phyloP scores from a whole-genome alignment of 371 early-diverging fungal species.

The Blakeslea trispora region DNA sequence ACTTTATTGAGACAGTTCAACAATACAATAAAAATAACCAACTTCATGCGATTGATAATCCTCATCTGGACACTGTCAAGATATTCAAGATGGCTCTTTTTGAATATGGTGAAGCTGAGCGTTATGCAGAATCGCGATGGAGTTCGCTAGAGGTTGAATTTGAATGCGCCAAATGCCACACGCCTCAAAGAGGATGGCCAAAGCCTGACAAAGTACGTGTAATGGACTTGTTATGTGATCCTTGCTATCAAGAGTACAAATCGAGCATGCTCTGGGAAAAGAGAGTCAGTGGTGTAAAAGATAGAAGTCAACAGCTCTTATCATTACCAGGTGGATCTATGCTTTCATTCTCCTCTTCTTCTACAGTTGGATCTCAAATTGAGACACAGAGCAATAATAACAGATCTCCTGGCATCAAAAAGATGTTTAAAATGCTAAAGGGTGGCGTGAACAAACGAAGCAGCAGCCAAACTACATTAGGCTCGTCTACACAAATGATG shows the following conservation, averaged over 20 bases:
- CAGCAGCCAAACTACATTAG: constrained; percentile 2
- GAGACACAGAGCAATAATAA: not conserved
- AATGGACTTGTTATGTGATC: constrained; percentile 32
- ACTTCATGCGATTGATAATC: constrained; percentile 5
- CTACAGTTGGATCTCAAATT: constrained; percentile 4
- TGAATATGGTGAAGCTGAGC: constrained; percentile 36
- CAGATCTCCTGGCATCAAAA: constrained; percentile 19
- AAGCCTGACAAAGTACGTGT: constrained; percentile 42
- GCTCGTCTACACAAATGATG: constrained; percentile 1
- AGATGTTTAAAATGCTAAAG: constrained; percentile 22
- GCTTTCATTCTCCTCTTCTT: constrained; percentile 19
- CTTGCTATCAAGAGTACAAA: constrained; percentile 37
- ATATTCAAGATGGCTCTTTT: constrained; percentile 32
- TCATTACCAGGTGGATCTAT: constrained; percentile 18
- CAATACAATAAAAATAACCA: constrained; percentile 3
- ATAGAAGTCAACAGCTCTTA: constrained; percentile 20
- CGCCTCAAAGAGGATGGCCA: constrained; percentile 32
- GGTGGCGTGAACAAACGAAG: constrained; percentile 6
- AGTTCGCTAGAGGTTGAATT: constrained; percentile 26
- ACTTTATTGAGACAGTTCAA: constrained; percentile 20
- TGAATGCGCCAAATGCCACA: constrained; percentile 36
- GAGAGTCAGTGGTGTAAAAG: constrained; percentile 27
- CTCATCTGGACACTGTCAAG: constrained; percentile 25
- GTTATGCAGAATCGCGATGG: constrained; percentile 33
- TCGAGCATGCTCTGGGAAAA: constrained; percentile 47